Percentiles rank a stretch among this genome's conserved stretches.
These are phyloP conservation scores for Candida incommunis DNA, from an alignment of 805 yeast species.

Conservation along the genomic window DNA sequence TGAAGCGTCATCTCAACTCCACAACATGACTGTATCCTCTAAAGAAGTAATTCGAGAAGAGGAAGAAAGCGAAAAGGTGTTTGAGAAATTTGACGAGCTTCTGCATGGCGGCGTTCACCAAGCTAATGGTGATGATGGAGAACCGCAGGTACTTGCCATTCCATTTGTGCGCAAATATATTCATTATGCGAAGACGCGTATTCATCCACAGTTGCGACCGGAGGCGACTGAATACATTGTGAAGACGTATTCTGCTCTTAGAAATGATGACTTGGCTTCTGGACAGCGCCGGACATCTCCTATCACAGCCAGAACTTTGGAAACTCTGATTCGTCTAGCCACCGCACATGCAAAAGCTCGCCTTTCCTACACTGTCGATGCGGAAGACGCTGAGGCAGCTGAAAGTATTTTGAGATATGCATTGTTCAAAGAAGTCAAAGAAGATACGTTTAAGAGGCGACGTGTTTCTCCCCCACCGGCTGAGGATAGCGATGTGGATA, in stretches of 20 bases:
- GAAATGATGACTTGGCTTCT: slow-evolving; percentile 49
- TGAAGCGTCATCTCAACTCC: slow-evolving; percentile 40
- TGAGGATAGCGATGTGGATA: slow-evolving; percentile 17
- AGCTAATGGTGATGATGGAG: slow-evolving; percentile 23
- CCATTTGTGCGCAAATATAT: slow-evolving; percentile 83
- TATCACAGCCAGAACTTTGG: slow-evolving; percentile 95
- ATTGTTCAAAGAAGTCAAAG: slow-evolving; percentile 57
- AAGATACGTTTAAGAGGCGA: slow-evolving; percentile 17
- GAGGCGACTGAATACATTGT: slow-evolving; percentile 74
- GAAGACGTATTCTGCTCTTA: slow-evolving; percentile 59
- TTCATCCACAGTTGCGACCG: slow-evolving; percentile 64
- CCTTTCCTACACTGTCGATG: slow-evolving; percentile 58
- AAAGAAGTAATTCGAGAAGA: slow-evolving; percentile 25
- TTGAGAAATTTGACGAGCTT: slow-evolving; percentile 68
- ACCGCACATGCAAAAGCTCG: slow-evolving; percentile 98
- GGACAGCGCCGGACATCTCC: slow-evolving; percentile 62
- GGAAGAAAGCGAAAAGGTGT: slow-evolving; percentile 37
- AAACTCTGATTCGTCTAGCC: slow-evolving; percentile 84
- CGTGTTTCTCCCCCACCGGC: slow-evolving; percentile 8
- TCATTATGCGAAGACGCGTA: slow-evolving; percentile 84
- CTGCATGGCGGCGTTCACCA: slow-evolving; percentile 63
- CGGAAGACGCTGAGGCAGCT: slow-evolving; percentile 73
- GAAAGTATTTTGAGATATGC: slow-evolving; percentile 76
- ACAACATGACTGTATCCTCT: slow-evolving; percentile 69
- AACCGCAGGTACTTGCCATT: slow-evolving; percentile 47